These are phyloP conservation scores for Rhizophora mangle DNA, from an alignment of 345 rosid genomes.

Conservation along the genomic window DNA sequence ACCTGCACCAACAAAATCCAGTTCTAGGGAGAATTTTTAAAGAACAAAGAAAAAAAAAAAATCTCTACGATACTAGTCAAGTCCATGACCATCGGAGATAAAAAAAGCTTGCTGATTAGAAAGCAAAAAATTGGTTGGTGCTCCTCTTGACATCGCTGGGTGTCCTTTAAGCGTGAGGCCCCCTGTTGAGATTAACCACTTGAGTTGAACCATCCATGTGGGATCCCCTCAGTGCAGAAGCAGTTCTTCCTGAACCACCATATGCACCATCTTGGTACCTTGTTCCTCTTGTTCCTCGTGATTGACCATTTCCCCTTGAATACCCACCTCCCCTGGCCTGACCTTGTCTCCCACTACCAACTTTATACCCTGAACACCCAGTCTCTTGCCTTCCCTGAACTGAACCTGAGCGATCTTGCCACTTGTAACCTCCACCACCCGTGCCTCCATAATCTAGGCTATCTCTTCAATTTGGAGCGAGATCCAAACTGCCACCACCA, in stretches of 20 bases:
- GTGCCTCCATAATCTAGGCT: constrained; percentile 50
- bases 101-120: background rate
- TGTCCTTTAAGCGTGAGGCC: constrained; percentile 33
- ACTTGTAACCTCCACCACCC: constrained; percentile 46
- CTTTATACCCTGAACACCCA: constrained; percentile 38
- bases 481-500: constrained; percentile 68
- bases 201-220: constrained; percentile 55
- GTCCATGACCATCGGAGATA: background rate
- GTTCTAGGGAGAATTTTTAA: no score
- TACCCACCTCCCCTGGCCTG: constrained; percentile 43
- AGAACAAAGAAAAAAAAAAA: no score
- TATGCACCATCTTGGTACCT: constrained; percentile 26
- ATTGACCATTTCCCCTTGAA: constrained; percentile 48
- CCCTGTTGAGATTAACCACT: constrained; percentile 70
- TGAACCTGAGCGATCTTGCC: constrained; percentile 58
- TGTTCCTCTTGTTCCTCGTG: constrained; percentile 39
- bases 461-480: constrained; percentile 58
- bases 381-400: constrained; percentile 57
- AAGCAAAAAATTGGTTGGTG: background rate
- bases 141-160: no score
- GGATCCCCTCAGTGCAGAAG: constrained; percentile 35
- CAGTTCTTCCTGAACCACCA: constrained; percentile 35
- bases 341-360: constrained; percentile 47
- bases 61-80: background rate
- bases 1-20: no score